phyloP scores from a whole-genome alignment of 208 protist species.

The Acanthamoeba healyi region DNA sequence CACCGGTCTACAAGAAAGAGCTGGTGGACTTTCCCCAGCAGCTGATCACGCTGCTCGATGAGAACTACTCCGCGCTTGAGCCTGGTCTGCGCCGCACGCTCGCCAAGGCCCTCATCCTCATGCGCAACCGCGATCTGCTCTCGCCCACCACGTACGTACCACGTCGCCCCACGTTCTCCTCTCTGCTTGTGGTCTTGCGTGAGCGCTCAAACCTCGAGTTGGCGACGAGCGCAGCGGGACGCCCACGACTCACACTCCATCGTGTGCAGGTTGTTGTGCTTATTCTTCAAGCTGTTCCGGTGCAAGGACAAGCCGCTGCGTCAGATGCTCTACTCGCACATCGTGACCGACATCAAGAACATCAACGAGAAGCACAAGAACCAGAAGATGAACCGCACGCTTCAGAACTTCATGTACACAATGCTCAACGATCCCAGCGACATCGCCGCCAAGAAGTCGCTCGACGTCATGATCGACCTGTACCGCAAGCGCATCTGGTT shows the following conservation, averaged over 20 bases:
- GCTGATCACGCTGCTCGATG: constrained; percentile 92
- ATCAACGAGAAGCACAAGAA: constrained; percentile 95
- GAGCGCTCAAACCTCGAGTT: background rate
- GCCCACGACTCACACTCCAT: too few species aligned
- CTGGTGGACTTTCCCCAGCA: constrained; percentile 93
- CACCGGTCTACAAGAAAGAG: constrained; percentile 94
- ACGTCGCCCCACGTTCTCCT: background rate
- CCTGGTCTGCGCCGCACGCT: constrained; percentile 92
- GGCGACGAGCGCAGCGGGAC: too few species aligned
- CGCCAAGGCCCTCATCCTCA: constrained; percentile 95
- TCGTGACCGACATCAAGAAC: constrained; percentile 96
- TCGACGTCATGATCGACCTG: constrained; percentile 98
- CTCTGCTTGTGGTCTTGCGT: background rate
- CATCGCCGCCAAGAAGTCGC: constrained; percentile 95
- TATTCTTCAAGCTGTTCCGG: constrained; percentile 97
- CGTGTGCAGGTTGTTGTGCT: constrained; percentile 90
- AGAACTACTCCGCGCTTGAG: constrained; percentile 89
- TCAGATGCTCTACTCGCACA: constrained; percentile 90
- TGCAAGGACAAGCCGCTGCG: constrained; percentile 96
- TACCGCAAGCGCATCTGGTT: constrained; percentile 97
- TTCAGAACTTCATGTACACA: constrained; percentile 97
- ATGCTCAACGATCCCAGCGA: constrained; percentile 95
- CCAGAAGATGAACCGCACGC: constrained; percentile 93
- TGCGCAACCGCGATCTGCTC: constrained; percentile 95
- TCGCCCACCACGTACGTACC: constrained; percentile 82